Percentiles rank a stretch among this genome's conserved stretches.
Evolutionary conservation across 768 basidiomycete species (phyloP).

Genomic region (Hemileccinum rubropunctum): DNA sequence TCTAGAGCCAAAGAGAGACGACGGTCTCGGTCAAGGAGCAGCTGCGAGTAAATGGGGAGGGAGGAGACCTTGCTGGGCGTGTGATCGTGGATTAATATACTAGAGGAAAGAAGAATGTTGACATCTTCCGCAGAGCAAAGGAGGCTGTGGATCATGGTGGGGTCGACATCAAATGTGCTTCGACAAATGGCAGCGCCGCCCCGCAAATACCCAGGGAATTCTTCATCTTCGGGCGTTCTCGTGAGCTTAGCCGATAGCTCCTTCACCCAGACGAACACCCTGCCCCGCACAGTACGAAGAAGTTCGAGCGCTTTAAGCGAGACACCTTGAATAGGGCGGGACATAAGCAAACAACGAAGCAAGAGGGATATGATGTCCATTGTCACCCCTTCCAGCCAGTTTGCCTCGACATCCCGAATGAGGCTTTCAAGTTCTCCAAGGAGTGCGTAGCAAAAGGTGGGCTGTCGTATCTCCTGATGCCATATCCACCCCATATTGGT

Average conservation of each 20-base stretch:
- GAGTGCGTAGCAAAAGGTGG: constrained; percentile 35
- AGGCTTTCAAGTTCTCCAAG: constrained; percentile 35
- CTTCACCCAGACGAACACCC: constrained; percentile 35
- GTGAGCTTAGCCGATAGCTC: constrained; percentile 30
- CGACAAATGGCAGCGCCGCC: constrained; percentile 40
- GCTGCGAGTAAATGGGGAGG: constrained; percentile 5
- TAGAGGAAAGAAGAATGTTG: constrained; percentile 18
- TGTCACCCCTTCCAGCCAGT: constrained; percentile 38
- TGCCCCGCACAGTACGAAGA: constrained; percentile 32
- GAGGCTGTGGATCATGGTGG: background rate
- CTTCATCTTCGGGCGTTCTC: constrained; percentile 5
- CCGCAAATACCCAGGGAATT: constrained; percentile 23
- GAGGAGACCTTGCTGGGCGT: constrained; percentile 8
- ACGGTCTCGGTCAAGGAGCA: constrained; percentile 29
- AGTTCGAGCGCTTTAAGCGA: constrained; percentile 19
- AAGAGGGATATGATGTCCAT: constrained; percentile 35
- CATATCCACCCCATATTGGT: constrained; percentile 26
- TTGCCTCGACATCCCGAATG: constrained; percentile 33
- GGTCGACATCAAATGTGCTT: constrained; percentile 26
- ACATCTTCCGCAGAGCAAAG: constrained; percentile 23
- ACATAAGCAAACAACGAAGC: constrained; percentile 35
- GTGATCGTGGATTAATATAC: constrained; percentile 27
- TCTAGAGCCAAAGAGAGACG: constrained; percentile 26
- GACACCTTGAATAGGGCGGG: constrained; percentile 11
- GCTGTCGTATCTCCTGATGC: constrained; percentile 37